Evolutionary conservation across 495 filamentous ascomycete species (phyloP).

Genomic region (Darksidea phi): DNA sequence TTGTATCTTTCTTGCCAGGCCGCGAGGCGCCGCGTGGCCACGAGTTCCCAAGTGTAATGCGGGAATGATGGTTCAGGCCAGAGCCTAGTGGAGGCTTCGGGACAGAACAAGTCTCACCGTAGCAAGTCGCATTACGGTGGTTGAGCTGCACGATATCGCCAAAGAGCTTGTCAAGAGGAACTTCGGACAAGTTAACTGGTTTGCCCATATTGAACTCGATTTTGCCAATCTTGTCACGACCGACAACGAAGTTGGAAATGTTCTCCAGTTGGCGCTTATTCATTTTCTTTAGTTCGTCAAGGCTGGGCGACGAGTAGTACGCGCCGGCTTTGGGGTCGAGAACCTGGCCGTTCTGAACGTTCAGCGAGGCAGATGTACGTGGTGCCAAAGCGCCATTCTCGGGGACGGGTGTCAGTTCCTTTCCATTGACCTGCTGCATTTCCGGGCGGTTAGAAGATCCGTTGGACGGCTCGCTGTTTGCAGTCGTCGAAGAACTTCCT

Average conservation of each 20-base stretch:
- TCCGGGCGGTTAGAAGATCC: conserved; percentile 54
- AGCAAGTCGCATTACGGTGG: conserved; percentile 79
- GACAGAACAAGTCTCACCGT: conserved; percentile 56
- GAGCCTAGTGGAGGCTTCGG: conserved; percentile 79
- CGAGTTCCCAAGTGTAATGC: conserved; percentile 80
- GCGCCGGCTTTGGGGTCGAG: conserved; percentile 62
- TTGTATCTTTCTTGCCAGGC: conserved; percentile 58
- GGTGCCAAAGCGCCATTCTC: conserved; percentile 57
- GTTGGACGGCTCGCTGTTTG: conserved; percentile 51
- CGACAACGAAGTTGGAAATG: conserved; percentile 71
- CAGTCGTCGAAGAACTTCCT: conserved; percentile 49
- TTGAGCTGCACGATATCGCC: conserved; percentile 70
- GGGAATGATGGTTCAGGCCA: conserved; percentile 86
- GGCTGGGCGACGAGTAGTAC: conserved; percentile 81
- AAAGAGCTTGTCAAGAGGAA: conserved; percentile 70
- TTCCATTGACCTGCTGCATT: conserved; percentile 70
- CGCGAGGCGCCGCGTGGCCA: conserved; percentile 67
- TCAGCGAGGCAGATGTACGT: conserved; percentile 22
- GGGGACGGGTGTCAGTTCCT: conserved; percentile 75
- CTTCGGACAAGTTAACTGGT: conserved; percentile 68
- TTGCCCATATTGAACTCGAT: conserved; percentile 67
- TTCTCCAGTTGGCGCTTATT: conserved; percentile 67
- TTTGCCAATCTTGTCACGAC: conserved; percentile 73
- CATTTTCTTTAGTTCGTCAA: conserved; percentile 71
- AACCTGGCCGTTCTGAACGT: conserved; percentile 26